Evolutionary conservation across 352 stramenopile genomes (phyloP).

Genomic region (Phytophthora chlamydospora): DNA sequence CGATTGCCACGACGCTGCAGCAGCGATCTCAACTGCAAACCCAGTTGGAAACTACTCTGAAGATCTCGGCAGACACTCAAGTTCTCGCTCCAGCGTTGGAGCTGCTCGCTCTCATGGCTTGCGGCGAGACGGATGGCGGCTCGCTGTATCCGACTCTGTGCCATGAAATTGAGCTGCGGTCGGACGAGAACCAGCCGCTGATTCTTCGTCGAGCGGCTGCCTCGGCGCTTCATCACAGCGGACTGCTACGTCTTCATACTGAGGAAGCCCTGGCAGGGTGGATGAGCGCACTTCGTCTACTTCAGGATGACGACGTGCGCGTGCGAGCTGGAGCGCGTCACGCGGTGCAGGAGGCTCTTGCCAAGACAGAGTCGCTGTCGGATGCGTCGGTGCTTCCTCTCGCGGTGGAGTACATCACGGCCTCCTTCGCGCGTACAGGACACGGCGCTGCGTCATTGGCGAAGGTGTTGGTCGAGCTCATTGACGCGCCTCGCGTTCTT

Average conservation of each 20-base stretch:
- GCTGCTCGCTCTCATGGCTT: constrained; percentile 56
- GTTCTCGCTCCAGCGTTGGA: constrained; percentile 62
- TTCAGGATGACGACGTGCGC: constrained; percentile 74
- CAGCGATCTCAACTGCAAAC: constrained; percentile 27
- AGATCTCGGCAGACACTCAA: constrained; percentile 52
- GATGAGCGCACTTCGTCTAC: constrained; percentile 59
- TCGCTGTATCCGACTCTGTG: constrained; percentile 35
- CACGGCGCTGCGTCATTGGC: constrained; percentile 36
- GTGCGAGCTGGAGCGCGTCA: constrained; percentile 33
- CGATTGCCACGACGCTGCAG: constrained; percentile 13
- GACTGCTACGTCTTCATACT: constrained; percentile 40
- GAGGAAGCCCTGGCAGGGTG: constrained; percentile 49
- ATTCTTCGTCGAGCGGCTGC: constrained; percentile 64
- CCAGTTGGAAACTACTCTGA: constrained; percentile 36
- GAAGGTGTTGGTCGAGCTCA: constrained; percentile 40
- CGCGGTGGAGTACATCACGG: constrained; percentile 54
- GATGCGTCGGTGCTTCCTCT: constrained; percentile 66
- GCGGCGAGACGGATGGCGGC: constrained; percentile 22
- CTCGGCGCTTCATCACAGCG: constrained; percentile 53
- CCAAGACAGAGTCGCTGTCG: constrained; percentile 32
- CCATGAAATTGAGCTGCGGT: constrained; percentile 53
- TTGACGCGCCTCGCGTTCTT: constrained; percentile 52
- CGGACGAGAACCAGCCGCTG: constrained; percentile 61
- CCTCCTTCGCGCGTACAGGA: constrained; percentile 36
- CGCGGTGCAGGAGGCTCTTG: constrained; percentile 48